phyloP scores from a whole-genome alignment of 257 asterid species.

The Petunia axillaris region DNA sequence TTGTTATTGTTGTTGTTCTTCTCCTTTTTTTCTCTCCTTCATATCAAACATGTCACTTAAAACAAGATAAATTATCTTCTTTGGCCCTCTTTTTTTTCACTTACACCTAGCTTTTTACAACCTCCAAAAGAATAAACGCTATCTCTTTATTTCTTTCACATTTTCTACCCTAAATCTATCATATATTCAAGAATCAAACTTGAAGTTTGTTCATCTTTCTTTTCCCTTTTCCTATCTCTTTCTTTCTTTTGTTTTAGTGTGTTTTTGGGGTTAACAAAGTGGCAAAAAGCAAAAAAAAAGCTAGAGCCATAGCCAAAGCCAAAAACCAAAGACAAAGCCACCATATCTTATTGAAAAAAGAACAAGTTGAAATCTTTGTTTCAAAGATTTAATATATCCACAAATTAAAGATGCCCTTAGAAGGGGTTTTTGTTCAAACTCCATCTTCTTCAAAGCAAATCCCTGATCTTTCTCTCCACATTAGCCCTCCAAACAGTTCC shows the following conservation, averaged over 20 bases:
- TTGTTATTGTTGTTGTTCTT: not conserved
- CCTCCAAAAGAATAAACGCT: not conserved
- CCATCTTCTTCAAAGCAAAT: constrained; percentile 19
- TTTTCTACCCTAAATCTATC: constrained; percentile 20
- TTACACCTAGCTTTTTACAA: constrained; percentile 9
- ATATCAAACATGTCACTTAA: constrained; percentile 19
- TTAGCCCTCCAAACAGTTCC: constrained; percentile 28
- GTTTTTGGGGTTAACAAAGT: no score
- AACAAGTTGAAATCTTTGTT: not conserved
- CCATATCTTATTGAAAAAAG: not conserved
- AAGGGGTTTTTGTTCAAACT: constrained; percentile 30
- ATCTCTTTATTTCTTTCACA: not conserved
- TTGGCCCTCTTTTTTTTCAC: not conserved
- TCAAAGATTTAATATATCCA: not conserved
- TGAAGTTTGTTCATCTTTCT: constrained; percentile 25
- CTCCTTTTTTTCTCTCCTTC: not conserved
- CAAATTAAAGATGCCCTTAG: constrained; percentile 27
- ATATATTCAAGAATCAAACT: constrained; percentile 22
- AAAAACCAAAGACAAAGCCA: not conserved
- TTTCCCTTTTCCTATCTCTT: not conserved
- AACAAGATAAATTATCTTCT: constrained; percentile 23
- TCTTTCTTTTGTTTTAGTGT: not conserved
- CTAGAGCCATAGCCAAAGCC: not conserved
- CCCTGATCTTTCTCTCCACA: constrained; percentile 34
- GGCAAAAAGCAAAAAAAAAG: no score